Percentiles rank a stretch among this genome's conserved stretches.
phyloP scores from a whole-genome alignment of 148 eudicot species.

The Polygonum aviculare region DNA sequence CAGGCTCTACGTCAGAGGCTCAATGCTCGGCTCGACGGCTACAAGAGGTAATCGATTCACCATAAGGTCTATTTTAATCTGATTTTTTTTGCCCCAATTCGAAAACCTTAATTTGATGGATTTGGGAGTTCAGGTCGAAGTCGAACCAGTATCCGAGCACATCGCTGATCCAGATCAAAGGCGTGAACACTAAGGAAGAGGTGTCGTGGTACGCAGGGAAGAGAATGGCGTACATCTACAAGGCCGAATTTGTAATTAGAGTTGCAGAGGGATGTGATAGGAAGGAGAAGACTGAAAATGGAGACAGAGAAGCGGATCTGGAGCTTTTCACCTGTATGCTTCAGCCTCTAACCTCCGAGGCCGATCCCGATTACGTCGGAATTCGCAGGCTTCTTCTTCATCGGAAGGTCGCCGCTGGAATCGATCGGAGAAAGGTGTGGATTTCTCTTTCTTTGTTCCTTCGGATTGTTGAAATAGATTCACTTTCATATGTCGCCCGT shows the following conservation, averaged over 20 bases:
- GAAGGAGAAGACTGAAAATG: constrained; percentile 14
- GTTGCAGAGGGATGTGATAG: constrained; percentile 19
- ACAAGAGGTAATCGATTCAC: too few relatives aligned
- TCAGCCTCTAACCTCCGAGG: constrained; percentile 54
- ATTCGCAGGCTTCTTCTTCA: constrained; percentile 70
- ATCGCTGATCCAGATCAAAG: too few relatives aligned
- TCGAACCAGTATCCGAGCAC: too few relatives aligned
- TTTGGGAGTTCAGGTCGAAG: too few relatives aligned
- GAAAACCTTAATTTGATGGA: too few relatives aligned
- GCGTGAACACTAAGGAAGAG: too few relatives aligned
- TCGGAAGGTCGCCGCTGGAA: constrained; percentile 58
- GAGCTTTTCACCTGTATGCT: constrained; percentile 65
- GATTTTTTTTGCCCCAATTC: too few relatives aligned
- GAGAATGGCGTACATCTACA: too few relatives aligned
- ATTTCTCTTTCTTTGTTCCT: constrained; percentile 1
- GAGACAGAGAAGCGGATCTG: constrained; percentile 35
- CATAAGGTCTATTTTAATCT: too few relatives aligned
- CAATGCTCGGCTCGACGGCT: too few relatives aligned
- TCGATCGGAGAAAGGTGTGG: constrained; percentile 50
- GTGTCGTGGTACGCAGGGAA: too few relatives aligned
- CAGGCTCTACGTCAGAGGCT: too few relatives aligned
- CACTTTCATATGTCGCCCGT: not conserved
- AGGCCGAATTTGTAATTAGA: not conserved
- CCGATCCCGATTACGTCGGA: constrained; percentile 67
- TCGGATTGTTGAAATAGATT: not conserved